Base-by-base conservation (phyloP, 805 yeast species). In the Candida hispaniensis region DNA sequence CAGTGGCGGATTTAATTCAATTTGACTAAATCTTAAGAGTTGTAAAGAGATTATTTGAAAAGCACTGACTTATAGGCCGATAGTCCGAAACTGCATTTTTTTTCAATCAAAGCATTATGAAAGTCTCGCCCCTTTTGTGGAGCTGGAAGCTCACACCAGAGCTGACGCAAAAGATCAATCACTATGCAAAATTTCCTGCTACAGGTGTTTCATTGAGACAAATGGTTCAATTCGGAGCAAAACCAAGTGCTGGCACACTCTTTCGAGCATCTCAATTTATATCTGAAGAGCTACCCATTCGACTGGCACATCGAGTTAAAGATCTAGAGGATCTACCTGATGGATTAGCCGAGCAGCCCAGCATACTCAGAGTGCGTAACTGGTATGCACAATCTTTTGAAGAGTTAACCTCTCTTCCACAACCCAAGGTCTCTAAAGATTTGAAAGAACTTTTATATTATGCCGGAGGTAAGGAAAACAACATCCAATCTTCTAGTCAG, bases 361-460 rank as follows among this genome's bases (percentile, higher is more conserved):
- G 83, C 3, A 81, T 86, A 32, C 61, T 69, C 34, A 67, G 74
- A 44, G 94, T 83, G 11, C 69, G 75, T 41, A 73, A 82, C 51
- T 85, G 95, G 94, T 85, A 83, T 53, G 86, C 86, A 1, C 91
- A 82, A 52, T 75, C 88, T 6, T 85, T 85, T 55, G 85, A 82
- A 47, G 63, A 83, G 51, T 66, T 83, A 45, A 72, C 78, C n/a
- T 54, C 65, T 8, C 56, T 85, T 26, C 70, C 73, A 8, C 66
- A 68, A 39, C 88, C 88, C 1, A 50, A 48, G 18, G 60, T 75
- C 27, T 59, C 61, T 29, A 61, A 52, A 11, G 66, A 64, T 29
- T 54, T 47, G 14, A 51, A 49, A 30, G 27, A 38, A 20, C 34
- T 42, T 42, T 46, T 55, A 8, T 56, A 54, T 43, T 35, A 40